Evolutionary conservation across 768 basidiomycete species (phyloP), one percentile per base, ranked within the genome.

Genomic region (Psilocybe azurescens): DNA sequence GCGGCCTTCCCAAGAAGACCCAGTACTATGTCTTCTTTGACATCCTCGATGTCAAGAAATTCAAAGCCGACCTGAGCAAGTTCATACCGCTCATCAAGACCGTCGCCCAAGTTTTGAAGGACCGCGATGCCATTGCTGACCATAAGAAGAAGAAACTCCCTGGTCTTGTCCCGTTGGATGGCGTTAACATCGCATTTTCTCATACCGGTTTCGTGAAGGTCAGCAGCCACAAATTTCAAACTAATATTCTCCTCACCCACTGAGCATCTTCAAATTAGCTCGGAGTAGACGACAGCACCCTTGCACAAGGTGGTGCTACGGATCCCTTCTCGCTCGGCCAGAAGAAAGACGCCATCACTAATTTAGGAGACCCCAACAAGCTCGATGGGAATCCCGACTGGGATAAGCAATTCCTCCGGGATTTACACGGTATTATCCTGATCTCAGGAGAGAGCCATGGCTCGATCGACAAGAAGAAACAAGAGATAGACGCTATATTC

Each of bases 181-280:
- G 81, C 9, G 75, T 85, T 47, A 87, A 86, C 73, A 78, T 86
- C 49, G 75, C 84, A 11, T 85, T 87, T 70, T 83, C 85, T 7
- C 81, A 82, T 29, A 68, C 69, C 14, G 86, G 84, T 14, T 78
- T 86, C 41, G 65, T 47, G 2, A 73, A 75, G 71, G 81, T 83
- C 38, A 67, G 47, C 18, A 8, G 48, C 28, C 48, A 28, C 9
- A 51, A 5, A 0, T n/a, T 5, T 16, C 5, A 7, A 18, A 13
- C 29, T 14, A 6, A 29, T 4, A 29, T 10, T 54, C 33, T 36
- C 33, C 11, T 36, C 33, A 36, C 33, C 11, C 7, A 36, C 11
- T 11, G 33, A 36, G 33, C 33, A 11, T 36, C 33, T 36, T 11
- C 33, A 1, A 36, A 13, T 20, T 68, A 81, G 77, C 67, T 86